A percentile compares a stretch with the other conserved stretches of the same genome.
Evolutionary conservation across 306 rosid genomes (phyloP).

Genomic region (Glycyrrhiza uralensis): DNA sequence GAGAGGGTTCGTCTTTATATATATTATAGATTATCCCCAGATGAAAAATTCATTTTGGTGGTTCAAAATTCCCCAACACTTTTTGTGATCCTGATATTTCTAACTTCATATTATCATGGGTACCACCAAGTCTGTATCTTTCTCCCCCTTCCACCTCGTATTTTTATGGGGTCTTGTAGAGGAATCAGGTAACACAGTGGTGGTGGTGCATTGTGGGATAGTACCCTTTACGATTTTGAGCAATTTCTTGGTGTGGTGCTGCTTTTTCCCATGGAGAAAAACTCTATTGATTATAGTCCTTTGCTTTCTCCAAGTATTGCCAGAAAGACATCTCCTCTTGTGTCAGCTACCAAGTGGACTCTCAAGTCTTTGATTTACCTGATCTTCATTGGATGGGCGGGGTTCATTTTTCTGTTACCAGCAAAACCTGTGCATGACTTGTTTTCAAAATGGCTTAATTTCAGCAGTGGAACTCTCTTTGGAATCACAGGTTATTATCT

Average conservation of each 20-base stretch:
- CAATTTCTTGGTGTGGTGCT: background rate
- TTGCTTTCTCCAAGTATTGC: constrained; percentile 50
- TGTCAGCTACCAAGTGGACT: constrained; percentile 44
- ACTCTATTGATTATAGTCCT: constrained; percentile 38
- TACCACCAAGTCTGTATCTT: constrained; percentile 31
- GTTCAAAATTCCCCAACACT: background rate
- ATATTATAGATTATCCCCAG: background rate
- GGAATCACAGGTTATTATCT: constrained; percentile 58
- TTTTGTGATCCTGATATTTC: background rate
- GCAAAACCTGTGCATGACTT: constrained; percentile 23
- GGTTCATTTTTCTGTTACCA: constrained; percentile 52
- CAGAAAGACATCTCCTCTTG: constrained; percentile 23
- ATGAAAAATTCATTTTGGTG: constrained; percentile 27
- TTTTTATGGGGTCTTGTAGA: background rate
- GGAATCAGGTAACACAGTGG: background rate
- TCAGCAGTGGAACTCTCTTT: constrained; percentile 35
- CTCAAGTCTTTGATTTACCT: constrained; percentile 50
- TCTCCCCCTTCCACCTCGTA: background rate
- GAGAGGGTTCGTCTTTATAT: too few relatives aligned
- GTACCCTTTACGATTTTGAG: background rate
- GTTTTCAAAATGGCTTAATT: constrained; percentile 16
- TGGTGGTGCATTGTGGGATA: background rate
- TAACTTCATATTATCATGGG: constrained; percentile 20
- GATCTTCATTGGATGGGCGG: constrained; percentile 55
- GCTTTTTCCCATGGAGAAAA: constrained; percentile 43